Evolutionary conservation across 495 filamentous ascomycete species (phyloP).

Genomic region (Podospora tetraspora): DNA sequence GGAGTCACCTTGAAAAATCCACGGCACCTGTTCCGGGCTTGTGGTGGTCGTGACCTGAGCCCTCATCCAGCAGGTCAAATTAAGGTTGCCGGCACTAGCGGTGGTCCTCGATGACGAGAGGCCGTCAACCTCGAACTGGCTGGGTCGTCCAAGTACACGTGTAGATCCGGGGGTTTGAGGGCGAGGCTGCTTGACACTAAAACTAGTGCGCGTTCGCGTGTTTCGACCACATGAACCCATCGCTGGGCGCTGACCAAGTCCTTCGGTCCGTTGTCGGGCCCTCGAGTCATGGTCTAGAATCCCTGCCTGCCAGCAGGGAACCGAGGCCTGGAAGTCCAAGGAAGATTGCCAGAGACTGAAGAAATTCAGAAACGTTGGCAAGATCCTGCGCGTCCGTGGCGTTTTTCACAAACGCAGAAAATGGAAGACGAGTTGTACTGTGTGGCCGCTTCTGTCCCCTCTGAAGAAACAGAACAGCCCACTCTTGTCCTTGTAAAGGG

Average conservation of each 20-base stretch:
- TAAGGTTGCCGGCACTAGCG: neutral
- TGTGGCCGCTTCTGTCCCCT: too few species aligned
- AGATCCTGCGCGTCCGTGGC: neutral
- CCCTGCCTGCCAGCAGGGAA: neutral
- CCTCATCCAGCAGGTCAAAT: neutral
- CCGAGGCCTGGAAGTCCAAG: neutral
- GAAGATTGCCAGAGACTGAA: neutral
- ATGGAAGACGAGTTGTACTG: neutral
- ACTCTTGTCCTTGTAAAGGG: too few species aligned
- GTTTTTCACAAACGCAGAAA: neutral
- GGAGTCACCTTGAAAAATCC: neutral
- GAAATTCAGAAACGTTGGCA: too few species aligned
- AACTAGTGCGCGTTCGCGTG: neutral
- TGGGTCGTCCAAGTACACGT: neutral
- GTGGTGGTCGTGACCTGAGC: neutral
- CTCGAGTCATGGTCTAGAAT: neutral
- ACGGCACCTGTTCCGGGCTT: neutral
- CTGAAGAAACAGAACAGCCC: too few species aligned
- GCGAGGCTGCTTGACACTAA: neutral
- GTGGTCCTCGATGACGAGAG: neutral
- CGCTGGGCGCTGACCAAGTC: neutral
- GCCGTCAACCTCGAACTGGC: neutral
- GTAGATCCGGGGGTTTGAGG: neutral
- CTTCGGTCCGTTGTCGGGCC: neutral
- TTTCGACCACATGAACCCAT: neutral